Percentiles rank a stretch among this genome's conserved stretches.
phyloP scores from a whole-genome alignment of 352 stramenopile species.

The Globisporangium alternatum region DNA sequence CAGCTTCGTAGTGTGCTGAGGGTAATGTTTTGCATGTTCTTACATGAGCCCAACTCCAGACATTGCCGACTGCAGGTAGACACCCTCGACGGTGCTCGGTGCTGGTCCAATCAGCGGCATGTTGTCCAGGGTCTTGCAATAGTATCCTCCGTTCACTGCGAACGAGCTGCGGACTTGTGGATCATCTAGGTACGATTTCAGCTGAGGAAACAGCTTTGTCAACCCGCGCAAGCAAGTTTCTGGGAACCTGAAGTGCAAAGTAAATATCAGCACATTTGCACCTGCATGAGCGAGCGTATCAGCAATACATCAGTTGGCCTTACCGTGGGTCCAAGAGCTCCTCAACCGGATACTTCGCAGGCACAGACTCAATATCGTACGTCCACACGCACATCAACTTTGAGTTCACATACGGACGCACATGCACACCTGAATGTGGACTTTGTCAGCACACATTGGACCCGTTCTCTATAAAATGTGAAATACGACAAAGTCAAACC shows the following conservation, averaged over 20 bases:
- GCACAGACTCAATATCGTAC: slow-evolving; percentile 66
- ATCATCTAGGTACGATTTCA: slow-evolving; percentile 56
- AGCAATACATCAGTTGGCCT: background rate
- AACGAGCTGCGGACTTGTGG: slow-evolving; percentile 58
- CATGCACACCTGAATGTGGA: slow-evolving; percentile 48
- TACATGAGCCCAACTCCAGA: slow-evolving; percentile 71
- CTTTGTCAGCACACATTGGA: background rate
- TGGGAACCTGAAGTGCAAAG: slow-evolving; percentile 38
- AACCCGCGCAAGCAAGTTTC: slow-evolving; percentile 66
- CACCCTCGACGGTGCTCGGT: slow-evolving; percentile 49
- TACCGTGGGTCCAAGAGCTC: slow-evolving; percentile 57
- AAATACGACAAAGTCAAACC: slow-evolving; percentile 12
- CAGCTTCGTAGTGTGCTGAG: background rate
- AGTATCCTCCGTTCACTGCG: slow-evolving; percentile 74
- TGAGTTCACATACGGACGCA: slow-evolving; percentile 51
- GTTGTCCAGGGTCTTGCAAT: slow-evolving; percentile 80
- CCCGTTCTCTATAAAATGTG: too few relatives aligned
- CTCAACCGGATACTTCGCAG: slow-evolving; percentile 61
- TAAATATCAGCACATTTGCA: background rate
- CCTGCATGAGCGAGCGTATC: background rate
- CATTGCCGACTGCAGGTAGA: slow-evolving; percentile 77
- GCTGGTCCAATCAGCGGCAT: slow-evolving; percentile 66
- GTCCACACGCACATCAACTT: slow-evolving; percentile 81
- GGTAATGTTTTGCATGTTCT: background rate
- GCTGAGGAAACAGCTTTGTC: slow-evolving; percentile 54